Conservation (phyloP, 371 early-diverging fungal species). For the Encephalitozoon hellem region DNA sequence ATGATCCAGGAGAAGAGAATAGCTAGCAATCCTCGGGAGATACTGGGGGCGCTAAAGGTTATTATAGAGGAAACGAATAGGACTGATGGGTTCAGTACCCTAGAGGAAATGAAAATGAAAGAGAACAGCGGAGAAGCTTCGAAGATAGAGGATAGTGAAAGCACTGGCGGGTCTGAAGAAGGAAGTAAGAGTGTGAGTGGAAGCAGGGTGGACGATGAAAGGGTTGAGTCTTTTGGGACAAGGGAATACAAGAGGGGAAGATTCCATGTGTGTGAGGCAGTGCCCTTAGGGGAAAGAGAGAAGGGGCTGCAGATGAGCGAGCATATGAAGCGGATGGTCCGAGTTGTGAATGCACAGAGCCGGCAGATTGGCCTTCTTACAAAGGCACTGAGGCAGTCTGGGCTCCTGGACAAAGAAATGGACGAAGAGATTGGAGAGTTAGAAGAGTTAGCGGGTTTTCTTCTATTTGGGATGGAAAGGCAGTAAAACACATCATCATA, state of each 20-base stretch:
- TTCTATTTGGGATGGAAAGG: neutral
- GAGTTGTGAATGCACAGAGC: conserved; percentile 18
- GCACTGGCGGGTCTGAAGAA: neutral
- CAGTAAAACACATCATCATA: neutral
- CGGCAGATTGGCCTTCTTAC: conserved; percentile 20
- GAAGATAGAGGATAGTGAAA: neutral
- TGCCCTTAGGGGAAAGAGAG: neutral
- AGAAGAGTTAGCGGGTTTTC: neutral
- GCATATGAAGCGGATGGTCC: neutral
- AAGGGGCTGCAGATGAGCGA: neutral
- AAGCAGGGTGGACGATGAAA: neutral
- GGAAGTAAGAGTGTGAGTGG: neutral
- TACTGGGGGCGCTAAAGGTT: neutral
- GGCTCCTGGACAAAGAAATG: neutral
- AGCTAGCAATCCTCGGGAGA: neutral
- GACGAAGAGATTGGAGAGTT: neutral
- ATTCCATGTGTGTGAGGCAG: conserved; percentile 22
- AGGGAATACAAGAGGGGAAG: conserved; percentile 22
- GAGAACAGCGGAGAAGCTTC: neutral
- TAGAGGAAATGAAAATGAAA: neutral
- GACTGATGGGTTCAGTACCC: neutral
- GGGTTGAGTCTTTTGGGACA: conserved; percentile 1
- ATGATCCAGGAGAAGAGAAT: neutral
- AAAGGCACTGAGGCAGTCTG: neutral
- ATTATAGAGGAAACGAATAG: neutral